Conservation (phyloP, 345 rosid species). For the Syzygium aromaticum region DNA sequence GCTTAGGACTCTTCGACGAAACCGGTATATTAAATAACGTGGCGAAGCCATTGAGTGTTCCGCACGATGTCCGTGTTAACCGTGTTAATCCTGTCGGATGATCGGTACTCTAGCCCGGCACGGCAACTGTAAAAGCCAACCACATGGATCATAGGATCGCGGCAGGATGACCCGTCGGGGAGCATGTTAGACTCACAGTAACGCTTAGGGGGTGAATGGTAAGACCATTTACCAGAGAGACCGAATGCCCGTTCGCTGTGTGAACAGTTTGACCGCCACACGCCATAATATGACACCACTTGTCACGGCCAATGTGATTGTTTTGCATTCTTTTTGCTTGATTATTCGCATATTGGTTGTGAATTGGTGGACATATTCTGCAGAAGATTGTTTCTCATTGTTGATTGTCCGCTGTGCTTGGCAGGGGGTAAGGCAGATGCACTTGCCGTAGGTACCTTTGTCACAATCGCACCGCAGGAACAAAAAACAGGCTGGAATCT, state of each 20-base stretch:
- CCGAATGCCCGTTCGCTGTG: too few relatives aligned
- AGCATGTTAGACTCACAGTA: not conserved
- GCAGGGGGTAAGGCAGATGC: not conserved
- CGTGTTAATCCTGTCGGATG: not conserved
- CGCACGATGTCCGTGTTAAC: not conserved
- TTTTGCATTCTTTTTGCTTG: not conserved
- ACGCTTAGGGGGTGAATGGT: not conserved
- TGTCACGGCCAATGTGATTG: not conserved
- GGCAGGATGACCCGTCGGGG: not conserved
- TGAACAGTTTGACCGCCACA: not conserved
- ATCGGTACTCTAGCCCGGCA: not conserved
- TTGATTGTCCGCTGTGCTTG: not conserved
- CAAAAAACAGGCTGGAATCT: not conserved
- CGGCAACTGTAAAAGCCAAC: not conserved
- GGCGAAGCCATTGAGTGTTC: not conserved
- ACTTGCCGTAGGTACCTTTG: not conserved
- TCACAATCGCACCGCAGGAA: not conserved
- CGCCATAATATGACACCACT: not conserved
- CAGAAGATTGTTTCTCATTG: not conserved
- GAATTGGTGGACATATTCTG: not conserved
- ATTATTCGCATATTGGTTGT: not conserved
- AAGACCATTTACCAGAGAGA: not conserved
- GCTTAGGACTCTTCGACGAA: not conserved
- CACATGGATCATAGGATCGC: not conserved
- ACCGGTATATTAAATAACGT: not conserved